Conservation (phyloP, 495 filamentous ascomycete genomes). For the Neurospora hispaniola region DNA sequence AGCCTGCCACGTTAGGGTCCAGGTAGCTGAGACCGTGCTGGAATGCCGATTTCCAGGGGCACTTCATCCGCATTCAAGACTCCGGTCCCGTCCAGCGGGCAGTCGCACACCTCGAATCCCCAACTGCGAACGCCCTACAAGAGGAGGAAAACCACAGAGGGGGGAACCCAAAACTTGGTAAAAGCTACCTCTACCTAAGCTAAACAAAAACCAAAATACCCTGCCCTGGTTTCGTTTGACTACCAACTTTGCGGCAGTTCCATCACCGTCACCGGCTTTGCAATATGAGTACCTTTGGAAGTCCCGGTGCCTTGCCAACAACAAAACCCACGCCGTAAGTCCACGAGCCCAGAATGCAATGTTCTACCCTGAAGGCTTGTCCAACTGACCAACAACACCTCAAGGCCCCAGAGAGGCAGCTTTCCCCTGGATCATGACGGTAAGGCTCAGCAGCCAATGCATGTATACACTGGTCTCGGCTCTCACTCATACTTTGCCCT, state of each 20-base stretch:
- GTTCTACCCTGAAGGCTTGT: constrained; percentile 4
- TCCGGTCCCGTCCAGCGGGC: too few relatives aligned
- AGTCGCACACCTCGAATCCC: not conserved
- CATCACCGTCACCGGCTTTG: not conserved
- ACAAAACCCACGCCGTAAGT: constrained; percentile 74
- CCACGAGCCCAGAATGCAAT: not conserved
- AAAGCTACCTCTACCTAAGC: not conserved
- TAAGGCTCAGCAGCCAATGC: constrained; percentile 26
- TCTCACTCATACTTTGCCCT: constrained; percentile 3
- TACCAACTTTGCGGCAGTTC: not conserved
- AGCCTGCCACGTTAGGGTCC: not conserved
- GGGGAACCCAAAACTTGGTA: not conserved
- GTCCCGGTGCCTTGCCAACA: constrained; percentile 60
- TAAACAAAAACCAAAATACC: not conserved
- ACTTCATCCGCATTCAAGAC: not conserved
- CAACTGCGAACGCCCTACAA: not conserved
- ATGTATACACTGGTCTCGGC: not conserved
- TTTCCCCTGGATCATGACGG: constrained; percentile 96
- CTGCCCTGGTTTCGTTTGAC: not conserved
- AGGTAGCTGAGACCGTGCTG: not conserved
- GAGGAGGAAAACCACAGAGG: not conserved
- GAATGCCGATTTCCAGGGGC: not conserved
- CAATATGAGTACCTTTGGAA: constrained; percentile 58
- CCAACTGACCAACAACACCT: not conserved
- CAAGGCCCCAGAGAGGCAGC: constrained; percentile 83